phyloP scores from a whole-genome alignment of 139 green algal species.

The Micromonas pusilla region DNA sequence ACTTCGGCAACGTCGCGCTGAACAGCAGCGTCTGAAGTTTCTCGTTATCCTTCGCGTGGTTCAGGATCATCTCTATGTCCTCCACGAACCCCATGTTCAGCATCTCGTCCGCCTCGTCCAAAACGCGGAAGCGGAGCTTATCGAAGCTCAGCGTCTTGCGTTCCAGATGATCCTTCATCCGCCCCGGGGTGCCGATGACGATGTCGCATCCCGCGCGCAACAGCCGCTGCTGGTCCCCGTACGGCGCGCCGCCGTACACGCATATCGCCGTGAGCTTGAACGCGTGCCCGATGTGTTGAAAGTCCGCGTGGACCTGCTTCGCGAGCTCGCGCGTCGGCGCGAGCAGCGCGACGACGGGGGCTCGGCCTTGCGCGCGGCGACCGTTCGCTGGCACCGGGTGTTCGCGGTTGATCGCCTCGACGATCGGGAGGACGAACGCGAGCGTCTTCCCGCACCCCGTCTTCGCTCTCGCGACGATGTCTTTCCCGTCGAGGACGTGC shows the following conservation, averaged over 20 bases:
- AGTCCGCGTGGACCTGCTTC: constrained; percentile 77
- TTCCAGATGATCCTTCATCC: constrained; percentile 91
- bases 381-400: neutral
- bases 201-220: constrained; percentile 84
- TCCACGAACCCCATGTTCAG: constrained; percentile 99
- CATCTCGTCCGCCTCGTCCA: constrained; percentile 99
- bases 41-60: constrained; percentile 25
- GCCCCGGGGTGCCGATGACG: constrained; percentile 88
- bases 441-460: constrained; percentile 97
- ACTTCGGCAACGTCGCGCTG: constrained; percentile 86
- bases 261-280: constrained; percentile 62
- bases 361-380: constrained; percentile 38
- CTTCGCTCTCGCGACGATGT: constrained; percentile 84
- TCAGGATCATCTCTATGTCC: constrained; percentile 95
- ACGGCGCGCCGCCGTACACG: constrained; percentile 90
- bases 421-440: constrained; percentile 92
- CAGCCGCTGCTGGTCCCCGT: constrained; percentile 66
- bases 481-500: constrained; percentile 60
- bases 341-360: constrained; percentile 77
- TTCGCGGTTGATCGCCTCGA: constrained; percentile 63
- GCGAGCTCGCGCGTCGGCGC: constrained; percentile 94
- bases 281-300: constrained; percentile 73
- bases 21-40: constrained; percentile 91
- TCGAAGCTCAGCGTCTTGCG: constrained; percentile 70
- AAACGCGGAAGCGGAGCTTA: constrained; percentile 71